phyloP scores from a whole-genome alignment of 2,329 filamentous ascomycete species.

The Trichoderma sp. region DNA sequence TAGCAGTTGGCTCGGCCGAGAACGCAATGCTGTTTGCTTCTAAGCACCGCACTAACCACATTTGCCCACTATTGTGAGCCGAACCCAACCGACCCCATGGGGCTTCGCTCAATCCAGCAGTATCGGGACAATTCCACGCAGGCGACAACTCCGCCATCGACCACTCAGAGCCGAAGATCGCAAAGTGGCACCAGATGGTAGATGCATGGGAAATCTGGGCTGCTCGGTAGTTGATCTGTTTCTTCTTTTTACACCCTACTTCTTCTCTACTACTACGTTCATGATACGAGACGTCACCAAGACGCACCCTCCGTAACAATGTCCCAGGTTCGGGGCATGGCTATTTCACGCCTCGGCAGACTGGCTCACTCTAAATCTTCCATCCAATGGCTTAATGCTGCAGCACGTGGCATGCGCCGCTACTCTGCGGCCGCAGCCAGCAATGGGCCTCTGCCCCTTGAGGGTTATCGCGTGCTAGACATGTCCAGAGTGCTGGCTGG shows the following conservation, averaged over 20 bases:
- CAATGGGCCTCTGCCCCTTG: constrained; percentile 62
- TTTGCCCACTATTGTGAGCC: constrained; percentile 25
- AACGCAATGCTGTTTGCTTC: background rate
- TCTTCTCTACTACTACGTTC: background rate
- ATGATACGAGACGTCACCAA: background rate
- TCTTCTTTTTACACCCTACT: background rate
- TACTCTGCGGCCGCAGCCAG: constrained; percentile 39
- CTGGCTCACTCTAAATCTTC: constrained; percentile 27
- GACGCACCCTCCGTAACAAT: constrained; percentile 11
- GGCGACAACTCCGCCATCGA: constrained; percentile 10
- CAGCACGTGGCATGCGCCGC: constrained; percentile 34
- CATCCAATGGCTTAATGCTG: constrained; percentile 8
- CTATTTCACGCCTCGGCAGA: constrained; percentile 10
- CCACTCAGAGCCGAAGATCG: background rate
- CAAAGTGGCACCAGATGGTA: constrained; percentile 1
- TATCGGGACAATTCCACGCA: background rate
- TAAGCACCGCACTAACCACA: constrained; percentile 10
- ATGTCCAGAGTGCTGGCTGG: constrained; percentile 96
- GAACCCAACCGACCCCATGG: constrained; percentile 28
- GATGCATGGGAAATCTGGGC: background rate
- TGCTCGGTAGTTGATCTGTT: background rate
- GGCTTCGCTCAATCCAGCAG: constrained; percentile 17
- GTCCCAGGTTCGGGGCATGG: constrained; percentile 15
- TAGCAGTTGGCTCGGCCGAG: background rate
- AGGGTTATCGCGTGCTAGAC: constrained; percentile 87